Evolutionary conservation across 2,329 filamentous ascomycete genomes (phyloP).

Genomic region (Davidsoniella australis): DNA sequence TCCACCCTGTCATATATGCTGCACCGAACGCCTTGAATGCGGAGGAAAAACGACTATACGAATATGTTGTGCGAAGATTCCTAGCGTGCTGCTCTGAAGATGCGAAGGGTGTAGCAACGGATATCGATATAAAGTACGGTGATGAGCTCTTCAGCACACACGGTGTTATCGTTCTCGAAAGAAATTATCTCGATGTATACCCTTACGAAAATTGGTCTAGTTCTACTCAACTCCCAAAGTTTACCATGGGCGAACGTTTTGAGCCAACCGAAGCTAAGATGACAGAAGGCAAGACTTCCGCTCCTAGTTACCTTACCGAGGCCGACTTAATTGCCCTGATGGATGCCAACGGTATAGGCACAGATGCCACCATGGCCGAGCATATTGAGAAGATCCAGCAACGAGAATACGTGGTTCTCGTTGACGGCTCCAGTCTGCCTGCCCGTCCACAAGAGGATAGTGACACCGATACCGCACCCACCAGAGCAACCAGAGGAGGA

Average conservation of each 20-base stretch:
- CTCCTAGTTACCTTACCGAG: constrained; percentile 80
- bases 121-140: constrained; percentile 71
- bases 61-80: constrained; percentile 83
- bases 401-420: constrained; percentile 64
- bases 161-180: constrained; percentile 68
- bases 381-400: constrained; percentile 94
- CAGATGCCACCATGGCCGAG: constrained; percentile 97
- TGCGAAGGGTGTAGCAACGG: constrained; percentile 69
- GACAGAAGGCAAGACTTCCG: constrained; percentile 72
- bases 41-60: constrained; percentile 65
- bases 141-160: constrained; percentile 67
- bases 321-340: constrained; percentile 90
- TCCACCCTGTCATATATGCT: constrained; percentile 84
- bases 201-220: constrained; percentile 94
- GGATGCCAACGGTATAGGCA: constrained; percentile 97
- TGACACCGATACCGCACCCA: background rate
- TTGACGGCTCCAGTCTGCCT: constrained; percentile 25
- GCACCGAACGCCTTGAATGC: constrained; percentile 43
- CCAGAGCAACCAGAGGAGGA: constrained; percentile 18
- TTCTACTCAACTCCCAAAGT: constrained; percentile 64
- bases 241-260: constrained; percentile 64
- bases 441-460: constrained; percentile 18
- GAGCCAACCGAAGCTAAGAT: constrained; percentile 80
- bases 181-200: constrained; percentile 91
- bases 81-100: constrained; percentile 92